A percentile compares a stretch with the other conserved stretches of the same genome.
These are phyloP conservation scores for Cucurbita maxima DNA, from an alignment of 306 rosid species.

Conservation along the genomic window DNA sequence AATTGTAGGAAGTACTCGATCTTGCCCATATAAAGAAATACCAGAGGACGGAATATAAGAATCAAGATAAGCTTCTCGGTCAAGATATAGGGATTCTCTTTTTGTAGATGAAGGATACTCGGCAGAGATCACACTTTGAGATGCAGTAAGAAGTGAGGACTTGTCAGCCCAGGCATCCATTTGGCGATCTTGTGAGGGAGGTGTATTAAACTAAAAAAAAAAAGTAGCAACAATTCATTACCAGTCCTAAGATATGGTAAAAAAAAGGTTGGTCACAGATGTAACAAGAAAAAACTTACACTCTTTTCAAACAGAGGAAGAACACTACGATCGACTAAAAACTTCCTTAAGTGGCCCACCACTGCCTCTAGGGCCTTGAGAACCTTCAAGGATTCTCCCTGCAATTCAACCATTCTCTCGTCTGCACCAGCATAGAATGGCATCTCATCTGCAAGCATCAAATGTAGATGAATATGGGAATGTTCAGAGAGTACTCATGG, in stretches of 20 bases:
- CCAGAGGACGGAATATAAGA: constrained; percentile 52
- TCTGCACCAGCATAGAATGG: constrained; percentile 77
- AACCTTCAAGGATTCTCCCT: constrained; percentile 84
- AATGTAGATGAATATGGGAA: not conserved
- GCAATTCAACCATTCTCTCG: constrained; percentile 89
- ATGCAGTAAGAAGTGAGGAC: constrained; percentile 32
- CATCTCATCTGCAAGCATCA: constrained; percentile 52
- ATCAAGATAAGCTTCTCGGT: constrained; percentile 61
- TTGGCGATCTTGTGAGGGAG: constrained; percentile 60
- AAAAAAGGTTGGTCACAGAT: not conserved
- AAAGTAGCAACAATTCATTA: constrained; percentile 1
- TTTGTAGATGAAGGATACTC: constrained; percentile 40
- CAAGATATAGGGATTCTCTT: constrained; percentile 55
- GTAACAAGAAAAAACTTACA: constrained; percentile 35
- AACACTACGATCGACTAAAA: constrained; percentile 90
- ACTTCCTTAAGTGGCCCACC: constrained; percentile 77
- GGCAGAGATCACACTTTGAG: constrained; percentile 39
- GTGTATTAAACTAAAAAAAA: constrained; percentile 28
- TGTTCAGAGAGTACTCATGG: not conserved
- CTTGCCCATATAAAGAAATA: constrained; percentile 56
- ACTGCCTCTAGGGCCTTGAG: constrained; percentile 81
- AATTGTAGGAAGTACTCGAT: constrained; percentile 45
- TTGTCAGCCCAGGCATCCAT: constrained; percentile 58
- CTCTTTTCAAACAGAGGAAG: constrained; percentile 88
- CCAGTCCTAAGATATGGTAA: not conserved